Evolutionary conservation across 441 rosid species (phyloP).

Genomic region (Heliophila coronopifolia): DNA sequence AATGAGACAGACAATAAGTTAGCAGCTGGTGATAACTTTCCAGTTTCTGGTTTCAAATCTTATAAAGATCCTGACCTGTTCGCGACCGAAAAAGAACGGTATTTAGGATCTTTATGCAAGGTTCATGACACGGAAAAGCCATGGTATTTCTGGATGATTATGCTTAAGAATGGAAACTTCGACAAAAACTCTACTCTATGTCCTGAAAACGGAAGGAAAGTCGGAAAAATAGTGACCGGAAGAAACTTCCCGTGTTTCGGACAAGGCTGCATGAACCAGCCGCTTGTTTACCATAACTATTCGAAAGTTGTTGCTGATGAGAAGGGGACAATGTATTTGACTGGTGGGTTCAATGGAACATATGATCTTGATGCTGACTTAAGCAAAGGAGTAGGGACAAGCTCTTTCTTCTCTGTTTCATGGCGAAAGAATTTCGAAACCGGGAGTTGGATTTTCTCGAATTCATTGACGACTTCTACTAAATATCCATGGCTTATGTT

Average conservation of each 20-base stretch:
- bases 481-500: constrained; percentile 71
- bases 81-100: constrained; percentile 53
- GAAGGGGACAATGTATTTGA: constrained; percentile 26
- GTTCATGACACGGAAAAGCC: constrained; percentile 32
- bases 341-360: constrained; percentile 60
- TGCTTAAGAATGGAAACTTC: constrained; percentile 69
- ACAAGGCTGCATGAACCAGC: constrained; percentile 69
- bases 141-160: constrained; percentile 66
- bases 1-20: constrained; percentile 46
- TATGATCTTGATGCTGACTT: constrained; percentile 53
- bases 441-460: constrained; percentile 58
- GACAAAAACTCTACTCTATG: constrained; percentile 60
- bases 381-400: constrained; percentile 35
- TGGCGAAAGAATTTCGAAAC: constrained; percentile 48
- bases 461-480: constrained; percentile 42
- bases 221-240: constrained; percentile 38
- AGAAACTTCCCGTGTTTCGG: constrained; percentile 69
- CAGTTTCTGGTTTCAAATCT: constrained; percentile 30
- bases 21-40: constrained; percentile 51
- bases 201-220: constrained; percentile 57
- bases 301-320: constrained; percentile 31
- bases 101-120: constrained; percentile 53
- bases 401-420: constrained; percentile 48
- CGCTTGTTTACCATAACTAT: constrained; percentile 44
- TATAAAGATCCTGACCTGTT: constrained; percentile 44